Conservation (phyloP, 2,329 filamentous ascomycete genomes). For the Alternaria metachromatica region DNA sequence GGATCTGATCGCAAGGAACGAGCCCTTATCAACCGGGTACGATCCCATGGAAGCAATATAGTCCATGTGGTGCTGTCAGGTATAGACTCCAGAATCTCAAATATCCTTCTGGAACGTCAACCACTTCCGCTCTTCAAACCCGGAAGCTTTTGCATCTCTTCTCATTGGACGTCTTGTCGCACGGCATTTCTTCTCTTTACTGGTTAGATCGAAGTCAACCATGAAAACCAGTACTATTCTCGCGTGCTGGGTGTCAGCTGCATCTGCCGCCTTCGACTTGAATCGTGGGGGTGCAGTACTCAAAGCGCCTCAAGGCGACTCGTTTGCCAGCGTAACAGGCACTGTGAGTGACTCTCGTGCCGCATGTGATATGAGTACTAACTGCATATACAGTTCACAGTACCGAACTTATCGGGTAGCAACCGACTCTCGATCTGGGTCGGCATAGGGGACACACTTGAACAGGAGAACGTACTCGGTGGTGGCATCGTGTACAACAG, state of each 20-base stretch:
- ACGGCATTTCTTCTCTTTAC: not conserved
- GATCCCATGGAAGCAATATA: constrained; percentile 16
- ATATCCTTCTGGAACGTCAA: constrained; percentile 6
- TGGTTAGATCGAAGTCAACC: not conserved
- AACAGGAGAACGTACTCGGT: constrained; percentile 30
- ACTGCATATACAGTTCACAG: constrained; percentile 17
- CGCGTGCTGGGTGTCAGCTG: constrained; percentile 15
- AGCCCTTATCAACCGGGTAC: constrained; percentile 17
- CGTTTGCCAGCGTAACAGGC: constrained; percentile 29
- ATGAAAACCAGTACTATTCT: constrained; percentile 23
- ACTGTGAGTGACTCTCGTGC: constrained; percentile 8
- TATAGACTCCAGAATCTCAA: constrained; percentile 5
- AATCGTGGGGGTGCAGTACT: constrained; percentile 33
- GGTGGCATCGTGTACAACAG: constrained; percentile 32
- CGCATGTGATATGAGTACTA: not conserved
- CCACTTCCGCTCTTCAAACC: not conserved
- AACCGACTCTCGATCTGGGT: constrained; percentile 34
- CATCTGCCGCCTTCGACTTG: constrained; percentile 31
- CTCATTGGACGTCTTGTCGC: constrained; percentile 3
- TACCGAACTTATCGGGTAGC: constrained; percentile 27
- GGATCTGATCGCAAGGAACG: not conserved
- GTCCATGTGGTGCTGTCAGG: constrained; percentile 9
- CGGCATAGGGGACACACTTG: constrained; percentile 27
- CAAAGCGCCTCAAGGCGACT: constrained; percentile 32
- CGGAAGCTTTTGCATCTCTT: not conserved